These are phyloP conservation scores for Fraxinus sp. DNA, from an alignment of 305 asterid species.

Conservation along the genomic window DNA sequence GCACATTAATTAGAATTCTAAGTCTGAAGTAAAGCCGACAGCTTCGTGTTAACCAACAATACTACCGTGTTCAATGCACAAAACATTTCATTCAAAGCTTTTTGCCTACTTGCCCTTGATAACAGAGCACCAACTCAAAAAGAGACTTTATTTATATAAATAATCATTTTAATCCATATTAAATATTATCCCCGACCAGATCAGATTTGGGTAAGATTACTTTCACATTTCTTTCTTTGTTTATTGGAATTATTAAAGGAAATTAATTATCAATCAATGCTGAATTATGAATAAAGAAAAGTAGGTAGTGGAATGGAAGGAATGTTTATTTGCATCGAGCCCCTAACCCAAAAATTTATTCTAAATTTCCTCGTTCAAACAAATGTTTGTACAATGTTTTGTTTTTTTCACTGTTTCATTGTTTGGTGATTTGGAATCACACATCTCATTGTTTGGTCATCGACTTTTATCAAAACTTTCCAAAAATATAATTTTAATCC, in stretches of 20 bases:
- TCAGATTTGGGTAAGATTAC: slow-evolving; percentile 43
- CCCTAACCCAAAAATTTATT: slow-evolving; percentile 31
- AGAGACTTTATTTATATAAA: neutral
- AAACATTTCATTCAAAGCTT: neutral
- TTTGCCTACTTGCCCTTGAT: neutral
- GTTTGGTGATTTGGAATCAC: neutral
- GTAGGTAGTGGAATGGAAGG: slow-evolving; percentile 39
- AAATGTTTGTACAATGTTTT: slow-evolving; percentile 7
- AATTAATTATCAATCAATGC: slow-evolving; percentile 11
- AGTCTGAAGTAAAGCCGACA: slow-evolving; percentile 13
- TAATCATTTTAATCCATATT: neutral
- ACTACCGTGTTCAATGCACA: neutral
- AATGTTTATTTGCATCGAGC: slow-evolving; percentile 58
- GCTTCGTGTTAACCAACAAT: slow-evolving; percentile 25
- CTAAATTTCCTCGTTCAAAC: neutral
- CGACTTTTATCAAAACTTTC: too few species aligned
- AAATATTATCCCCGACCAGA: slow-evolving; percentile 29
- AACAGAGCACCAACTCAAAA: slow-evolving; percentile 11
- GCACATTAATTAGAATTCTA: neutral
- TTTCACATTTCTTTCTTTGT: slow-evolving; percentile 16
- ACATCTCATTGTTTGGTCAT: too few species aligned
- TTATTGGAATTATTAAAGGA: slow-evolving; percentile 24
- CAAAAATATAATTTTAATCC: too few species aligned
- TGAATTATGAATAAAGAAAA: slow-evolving; percentile 16
- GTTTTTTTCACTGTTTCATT: neutral